These are phyloP conservation scores for Penicillium manginii DNA, from an alignment of 495 filamentous ascomycete species.

Conservation along the genomic window DNA sequence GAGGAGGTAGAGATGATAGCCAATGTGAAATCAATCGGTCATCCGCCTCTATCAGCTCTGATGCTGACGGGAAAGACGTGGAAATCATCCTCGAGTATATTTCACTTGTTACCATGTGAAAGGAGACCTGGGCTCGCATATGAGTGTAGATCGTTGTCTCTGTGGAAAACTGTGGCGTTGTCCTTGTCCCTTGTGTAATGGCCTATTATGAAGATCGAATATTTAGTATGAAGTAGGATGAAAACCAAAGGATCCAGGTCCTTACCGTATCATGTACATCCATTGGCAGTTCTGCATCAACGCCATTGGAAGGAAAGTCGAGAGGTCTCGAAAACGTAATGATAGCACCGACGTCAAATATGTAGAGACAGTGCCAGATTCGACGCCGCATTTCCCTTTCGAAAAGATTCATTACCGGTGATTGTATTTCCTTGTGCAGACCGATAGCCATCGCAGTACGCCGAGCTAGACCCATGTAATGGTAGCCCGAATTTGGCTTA, in stretches of 20 bases:
- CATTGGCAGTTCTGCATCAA: conserved; percentile 24
- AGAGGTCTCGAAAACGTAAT: conserved; percentile 27
- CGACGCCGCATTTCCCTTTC: conserved; percentile 21
- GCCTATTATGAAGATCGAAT: conserved; percentile 3
- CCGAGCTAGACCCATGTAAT: conserved; percentile 24
- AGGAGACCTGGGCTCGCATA: conserved; percentile 19
- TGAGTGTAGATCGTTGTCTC: conserved; percentile 26
- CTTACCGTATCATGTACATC: conserved; percentile 24
- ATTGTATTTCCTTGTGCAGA: conserved; percentile 25
- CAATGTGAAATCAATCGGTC: conserved; percentile 23
- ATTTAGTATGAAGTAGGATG: neutral
- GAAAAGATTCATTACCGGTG: conserved; percentile 8
- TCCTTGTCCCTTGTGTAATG: conserved; percentile 15
- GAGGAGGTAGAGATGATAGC: conserved; percentile 10
- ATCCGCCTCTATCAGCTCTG: conserved; percentile 19
- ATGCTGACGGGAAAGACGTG: conserved; percentile 18
- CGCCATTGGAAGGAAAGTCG: conserved; percentile 20
- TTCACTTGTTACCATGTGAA: conserved; percentile 18
- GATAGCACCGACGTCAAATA: conserved; percentile 24
- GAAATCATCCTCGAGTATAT: conserved; percentile 29
- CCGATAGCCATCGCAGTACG: conserved; percentile 30
- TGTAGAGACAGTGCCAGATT: conserved; percentile 25
- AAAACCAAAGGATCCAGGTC: neutral
- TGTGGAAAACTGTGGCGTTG: conserved; percentile 1
- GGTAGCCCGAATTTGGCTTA: conserved; percentile 28